A percentile compares a stretch with the other conserved stretches of the same genome.
Evolutionary conservation across 305 asterid genomes (phyloP).

Genomic region (Fraxinus dipetala): DNA sequence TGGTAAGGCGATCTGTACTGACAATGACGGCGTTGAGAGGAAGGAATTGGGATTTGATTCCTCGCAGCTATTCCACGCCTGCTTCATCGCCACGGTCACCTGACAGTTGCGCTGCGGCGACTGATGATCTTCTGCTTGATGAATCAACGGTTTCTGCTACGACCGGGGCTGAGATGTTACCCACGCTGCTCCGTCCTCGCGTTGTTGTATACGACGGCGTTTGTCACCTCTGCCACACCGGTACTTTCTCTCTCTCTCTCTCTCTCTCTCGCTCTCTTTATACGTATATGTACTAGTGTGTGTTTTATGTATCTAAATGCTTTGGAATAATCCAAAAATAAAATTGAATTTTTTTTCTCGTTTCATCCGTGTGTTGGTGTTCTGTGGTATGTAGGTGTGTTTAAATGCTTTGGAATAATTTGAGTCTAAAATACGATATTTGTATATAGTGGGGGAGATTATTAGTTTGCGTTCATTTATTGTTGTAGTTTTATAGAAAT

Average conservation of each 20-base stretch:
- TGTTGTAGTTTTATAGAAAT: not conserved
- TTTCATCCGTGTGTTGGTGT: not conserved
- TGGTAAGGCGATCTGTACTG: slow-evolving; percentile 31
- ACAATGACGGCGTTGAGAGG: slow-evolving; percentile 20
- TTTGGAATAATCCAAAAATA: not conserved
- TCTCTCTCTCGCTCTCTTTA: not conserved
- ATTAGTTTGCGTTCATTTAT: not conserved
- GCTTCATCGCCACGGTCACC: slow-evolving; percentile 22
- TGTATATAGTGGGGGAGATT: not conserved
- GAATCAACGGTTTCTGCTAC: slow-evolving; percentile 22
- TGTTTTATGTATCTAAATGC: not conserved
- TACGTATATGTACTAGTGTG: not conserved
- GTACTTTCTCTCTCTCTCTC: slow-evolving; percentile 26
- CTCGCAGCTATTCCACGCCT: slow-evolving; percentile 27
- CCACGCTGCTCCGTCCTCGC: slow-evolving; percentile 60
- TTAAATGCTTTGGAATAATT: not conserved
- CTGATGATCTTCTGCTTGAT: slow-evolving; percentile 33
- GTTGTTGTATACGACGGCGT: slow-evolving; percentile 92
- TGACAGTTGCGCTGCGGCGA: slow-evolving; percentile 26
- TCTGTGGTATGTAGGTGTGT: not conserved
- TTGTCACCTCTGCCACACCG: slow-evolving; percentile 82
- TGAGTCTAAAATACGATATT: not conserved
- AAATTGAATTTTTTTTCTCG: not conserved
- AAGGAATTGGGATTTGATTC: slow-evolving; percentile 18
- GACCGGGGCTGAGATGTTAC: slow-evolving; percentile 31